These are phyloP conservation scores for Neolentinus lepideus DNA, from an alignment of 1,284 basidiomycete genomes.

Conservation along the genomic window DNA sequence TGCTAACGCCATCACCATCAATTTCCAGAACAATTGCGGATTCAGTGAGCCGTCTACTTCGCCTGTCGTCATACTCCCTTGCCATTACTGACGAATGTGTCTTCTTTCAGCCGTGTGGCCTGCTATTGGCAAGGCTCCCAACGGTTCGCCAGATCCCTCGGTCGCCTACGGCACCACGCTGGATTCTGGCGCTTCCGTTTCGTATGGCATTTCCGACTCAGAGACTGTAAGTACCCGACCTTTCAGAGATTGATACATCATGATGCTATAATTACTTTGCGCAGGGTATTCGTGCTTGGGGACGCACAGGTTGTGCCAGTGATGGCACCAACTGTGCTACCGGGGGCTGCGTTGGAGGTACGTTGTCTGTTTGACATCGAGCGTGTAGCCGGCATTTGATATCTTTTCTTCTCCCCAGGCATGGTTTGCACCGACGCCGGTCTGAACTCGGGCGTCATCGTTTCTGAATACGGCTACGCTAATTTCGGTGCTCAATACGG, in stretches of 20 bases:
- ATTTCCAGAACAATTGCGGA: conserved; percentile 10
- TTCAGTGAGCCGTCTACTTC: conserved; percentile 6
- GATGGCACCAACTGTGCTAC: conserved; percentile 11
- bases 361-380: neutral
- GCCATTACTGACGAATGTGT: neutral
- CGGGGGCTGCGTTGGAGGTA: conserved; percentile 9
- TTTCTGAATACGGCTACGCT: conserved; percentile 12
- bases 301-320: conserved; percentile 13
- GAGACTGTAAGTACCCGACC: conserved; percentile 3
- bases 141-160: conserved; percentile 8
- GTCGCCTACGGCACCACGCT: conserved; percentile 8
- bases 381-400: neutral
- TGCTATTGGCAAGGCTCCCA: conserved; percentile 12
- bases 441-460: conserved; percentile 9
- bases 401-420: neutral
- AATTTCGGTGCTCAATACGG: conserved; percentile 11
- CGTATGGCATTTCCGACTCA: conserved; percentile 6
- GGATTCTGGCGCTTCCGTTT: conserved; percentile 1
- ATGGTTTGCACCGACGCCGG: conserved; percentile 13
- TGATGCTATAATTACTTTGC: neutral
- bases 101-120: conserved; percentile 11
- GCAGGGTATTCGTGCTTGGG: conserved; percentile 13
- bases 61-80: neutral
- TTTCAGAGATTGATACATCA: neutral
- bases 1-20: conserved; percentile 10